Percentiles rank a stretch among this genome's conserved stretches.
Evolutionary conservation across 129 eudicot genomes (phyloP).

Genomic region (Scalesia atractyloides): DNA sequence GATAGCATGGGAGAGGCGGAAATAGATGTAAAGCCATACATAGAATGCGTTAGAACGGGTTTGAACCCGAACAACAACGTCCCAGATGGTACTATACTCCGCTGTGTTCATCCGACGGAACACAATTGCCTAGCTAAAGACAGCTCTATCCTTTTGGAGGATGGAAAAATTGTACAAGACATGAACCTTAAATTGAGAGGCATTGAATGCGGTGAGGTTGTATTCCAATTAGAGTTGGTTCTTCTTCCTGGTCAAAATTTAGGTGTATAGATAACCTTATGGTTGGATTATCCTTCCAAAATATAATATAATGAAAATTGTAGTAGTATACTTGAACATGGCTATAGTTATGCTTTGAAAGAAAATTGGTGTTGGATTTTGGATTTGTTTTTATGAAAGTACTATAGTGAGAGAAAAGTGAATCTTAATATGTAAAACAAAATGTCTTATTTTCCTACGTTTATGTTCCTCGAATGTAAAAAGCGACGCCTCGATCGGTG

Average conservation of each 20-base stretch:
- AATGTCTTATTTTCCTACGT: too few relatives aligned
- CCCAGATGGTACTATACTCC: constrained; percentile 51
- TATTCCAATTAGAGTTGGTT: constrained; percentile 53
- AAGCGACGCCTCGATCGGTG: too few relatives aligned
- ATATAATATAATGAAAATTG: neutral
- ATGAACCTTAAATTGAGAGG: constrained; percentile 45
- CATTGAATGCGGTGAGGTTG: constrained; percentile 54
- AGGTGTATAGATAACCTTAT: constrained; percentile 16
- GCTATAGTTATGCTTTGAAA: neutral
- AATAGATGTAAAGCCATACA: constrained; percentile 52
- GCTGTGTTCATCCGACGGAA: constrained; percentile 47
- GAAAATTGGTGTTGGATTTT: neutral
- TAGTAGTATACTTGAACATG: neutral
- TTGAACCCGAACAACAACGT: constrained; percentile 42
- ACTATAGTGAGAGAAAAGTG: too few relatives aligned
- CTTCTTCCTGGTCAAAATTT: constrained; percentile 39
- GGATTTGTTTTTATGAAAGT: neutral
- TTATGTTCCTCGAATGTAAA: too few relatives aligned
- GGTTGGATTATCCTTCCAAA: neutral
- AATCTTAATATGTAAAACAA: too few relatives aligned
- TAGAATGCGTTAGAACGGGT: constrained; percentile 53
- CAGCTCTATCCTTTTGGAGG: constrained; percentile 45
- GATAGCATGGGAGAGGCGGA: constrained; percentile 66
- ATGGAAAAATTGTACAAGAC: constrained; percentile 51
- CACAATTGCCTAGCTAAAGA: constrained; percentile 39